Evolutionary conservation across 805 yeast species (phyloP).

Genomic region (Zygotorulaspora chibaensis): DNA sequence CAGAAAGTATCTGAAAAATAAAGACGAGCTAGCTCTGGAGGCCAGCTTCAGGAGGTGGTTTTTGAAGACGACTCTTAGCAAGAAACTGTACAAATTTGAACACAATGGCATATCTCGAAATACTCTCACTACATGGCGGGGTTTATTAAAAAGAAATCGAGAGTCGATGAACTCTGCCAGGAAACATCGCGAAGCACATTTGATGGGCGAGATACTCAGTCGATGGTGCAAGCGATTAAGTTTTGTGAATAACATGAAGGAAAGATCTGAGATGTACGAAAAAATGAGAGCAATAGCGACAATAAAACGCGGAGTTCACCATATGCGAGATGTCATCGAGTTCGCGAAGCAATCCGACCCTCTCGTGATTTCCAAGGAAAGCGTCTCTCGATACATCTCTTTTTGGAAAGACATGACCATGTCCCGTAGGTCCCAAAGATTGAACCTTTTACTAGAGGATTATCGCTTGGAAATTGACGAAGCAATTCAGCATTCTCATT

Average conservation of each 20-base stretch:
- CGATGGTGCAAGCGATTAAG: slow-evolving; percentile 5
- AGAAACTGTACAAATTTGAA: slow-evolving; percentile 1
- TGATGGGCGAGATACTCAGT: not conserved
- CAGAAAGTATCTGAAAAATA: not conserved
- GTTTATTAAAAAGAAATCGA: not conserved
- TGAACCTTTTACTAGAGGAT: slow-evolving; percentile 9
- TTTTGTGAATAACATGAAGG: slow-evolving; percentile 7
- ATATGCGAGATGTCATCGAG: slow-evolving; percentile 6
- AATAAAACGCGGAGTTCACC: slow-evolving; percentile 12
- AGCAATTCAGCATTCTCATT: not conserved
- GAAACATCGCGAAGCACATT: not conserved
- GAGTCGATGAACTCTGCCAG: slow-evolving; percentile 2
- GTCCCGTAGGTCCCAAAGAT: not conserved
- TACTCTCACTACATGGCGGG: slow-evolving; percentile 5
- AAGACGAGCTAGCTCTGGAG: not conserved
- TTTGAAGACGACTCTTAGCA: not conserved
- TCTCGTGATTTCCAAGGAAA: slow-evolving; percentile 3
- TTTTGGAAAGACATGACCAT: slow-evolving; percentile 5
- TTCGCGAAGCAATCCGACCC: slow-evolving; percentile 6
- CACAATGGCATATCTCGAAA: not conserved
- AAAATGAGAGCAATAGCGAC: slow-evolving; percentile 12
- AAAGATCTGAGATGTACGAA: slow-evolving; percentile 11
- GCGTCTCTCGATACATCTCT: slow-evolving; percentile 3
- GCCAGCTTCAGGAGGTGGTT: slow-evolving; percentile 2
- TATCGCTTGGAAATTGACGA: slow-evolving; percentile 3